Evolutionary conservation across 2,329 filamentous ascomycete genomes (phyloP).

Genomic region (Parastagonospora nodorum): DNA sequence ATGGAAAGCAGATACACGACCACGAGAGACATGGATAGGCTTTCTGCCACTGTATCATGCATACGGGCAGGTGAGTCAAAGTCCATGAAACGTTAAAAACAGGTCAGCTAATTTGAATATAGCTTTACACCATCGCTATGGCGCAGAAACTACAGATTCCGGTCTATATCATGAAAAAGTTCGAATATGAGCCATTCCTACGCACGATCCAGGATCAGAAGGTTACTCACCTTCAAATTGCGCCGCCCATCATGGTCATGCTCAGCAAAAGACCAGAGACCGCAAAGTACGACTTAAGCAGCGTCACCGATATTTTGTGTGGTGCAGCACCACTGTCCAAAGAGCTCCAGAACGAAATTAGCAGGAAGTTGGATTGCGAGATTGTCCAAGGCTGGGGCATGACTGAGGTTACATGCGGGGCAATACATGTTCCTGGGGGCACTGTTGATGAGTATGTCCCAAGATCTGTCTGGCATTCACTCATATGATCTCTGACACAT

Average conservation of each 20-base stretch:
- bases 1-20: conserved; percentile 47
- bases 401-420: conserved; percentile 51
- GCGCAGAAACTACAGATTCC: conserved; percentile 54
- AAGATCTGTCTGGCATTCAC: not conserved
- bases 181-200: conserved; percentile 49
- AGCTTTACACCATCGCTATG: conserved; percentile 44
- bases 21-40: conserved; percentile 56
- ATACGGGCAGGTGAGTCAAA: conserved; percentile 50
- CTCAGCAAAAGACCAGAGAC: conserved; percentile 51
- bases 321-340: conserved; percentile 51
- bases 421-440: conserved; percentile 44
- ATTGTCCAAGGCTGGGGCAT: conserved; percentile 51
- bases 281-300: conserved; percentile 47
- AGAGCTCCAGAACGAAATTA: conserved; percentile 49
- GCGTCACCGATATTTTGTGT: conserved; percentile 47
- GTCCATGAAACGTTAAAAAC: not conserved
- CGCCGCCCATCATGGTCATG: conserved; percentile 53
- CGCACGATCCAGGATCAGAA: conserved; percentile 43
- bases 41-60: conserved; percentile 51
- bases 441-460: conserved; percentile 38
- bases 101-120: not conserved
- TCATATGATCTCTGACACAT: not conserved
- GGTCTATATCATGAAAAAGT: conserved; percentile 49
- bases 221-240: conserved; percentile 48
- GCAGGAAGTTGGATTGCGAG: conserved; percentile 38